Conservation (phyloP, 192 early-diverging fungal genomes). For the Endogone sp. region DNA sequence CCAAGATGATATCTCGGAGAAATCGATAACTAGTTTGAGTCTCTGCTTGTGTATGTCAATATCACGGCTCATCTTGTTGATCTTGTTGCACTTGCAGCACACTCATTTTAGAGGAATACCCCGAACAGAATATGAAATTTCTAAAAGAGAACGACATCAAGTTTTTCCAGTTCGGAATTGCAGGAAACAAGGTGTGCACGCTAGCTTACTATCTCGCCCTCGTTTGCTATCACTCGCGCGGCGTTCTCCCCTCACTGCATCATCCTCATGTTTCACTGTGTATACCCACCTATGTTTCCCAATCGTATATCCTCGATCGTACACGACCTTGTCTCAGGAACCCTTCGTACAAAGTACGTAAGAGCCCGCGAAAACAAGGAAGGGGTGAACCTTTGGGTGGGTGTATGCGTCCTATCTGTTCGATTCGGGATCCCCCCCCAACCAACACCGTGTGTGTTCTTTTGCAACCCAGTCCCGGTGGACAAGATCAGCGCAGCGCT, state of each 20-base stretch:
- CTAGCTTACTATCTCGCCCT: too few relatives aligned
- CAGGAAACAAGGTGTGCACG: conserved; percentile 82
- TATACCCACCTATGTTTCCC: conserved; percentile 19
- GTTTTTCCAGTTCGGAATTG: conserved; percentile 84
- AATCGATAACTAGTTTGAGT: not conserved
- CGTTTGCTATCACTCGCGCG: too few relatives aligned
- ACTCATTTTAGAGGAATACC: conserved; percentile 91
- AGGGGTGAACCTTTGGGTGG: not conserved
- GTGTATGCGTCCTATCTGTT: not conserved
- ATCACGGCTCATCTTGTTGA: too few relatives aligned
- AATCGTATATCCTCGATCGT: too few relatives aligned
- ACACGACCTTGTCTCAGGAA: too few relatives aligned
- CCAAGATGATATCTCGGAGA: not conserved
- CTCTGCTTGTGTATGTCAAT: not conserved
- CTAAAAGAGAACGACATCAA: conserved; percentile 72
- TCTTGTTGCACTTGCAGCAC: conserved; percentile 55
- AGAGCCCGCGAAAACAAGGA: too few relatives aligned
- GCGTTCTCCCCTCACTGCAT: too few relatives aligned
- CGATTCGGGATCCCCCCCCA: not conserved
- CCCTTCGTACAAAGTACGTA: conserved; percentile 63
- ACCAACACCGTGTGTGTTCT: not conserved
- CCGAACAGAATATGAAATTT: conserved; percentile 84
- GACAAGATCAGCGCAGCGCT: conserved; percentile 56
- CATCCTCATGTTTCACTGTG: too few relatives aligned
- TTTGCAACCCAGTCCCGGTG: conserved; percentile 43